Evolutionary conservation across 495 filamentous ascomycete species (phyloP).

Genomic region (Penicillium soppii): DNA sequence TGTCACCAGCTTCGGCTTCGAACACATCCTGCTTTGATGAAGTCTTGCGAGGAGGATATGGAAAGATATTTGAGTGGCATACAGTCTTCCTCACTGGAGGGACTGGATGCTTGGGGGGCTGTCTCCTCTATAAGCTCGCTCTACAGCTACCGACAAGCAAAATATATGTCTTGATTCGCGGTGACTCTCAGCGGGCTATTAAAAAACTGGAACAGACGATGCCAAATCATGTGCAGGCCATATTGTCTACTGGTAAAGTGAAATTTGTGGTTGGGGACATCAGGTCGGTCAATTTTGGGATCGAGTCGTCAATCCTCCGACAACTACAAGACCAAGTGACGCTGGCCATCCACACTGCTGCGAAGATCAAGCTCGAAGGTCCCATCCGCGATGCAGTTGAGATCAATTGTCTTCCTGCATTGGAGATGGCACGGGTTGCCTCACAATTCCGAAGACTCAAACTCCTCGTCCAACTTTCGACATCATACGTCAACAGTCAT

Average conservation of each 20-base stretch:
- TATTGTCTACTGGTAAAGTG: constrained; percentile 28
- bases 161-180: constrained; percentile 34
- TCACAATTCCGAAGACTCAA: constrained; percentile 31
- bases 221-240: constrained; percentile 30
- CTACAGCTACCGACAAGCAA: constrained; percentile 34
- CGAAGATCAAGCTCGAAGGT: constrained; percentile 34
- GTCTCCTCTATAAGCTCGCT: constrained; percentile 38
- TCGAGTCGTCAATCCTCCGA: constrained; percentile 18
- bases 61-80: constrained; percentile 26
- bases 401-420: constrained; percentile 36
- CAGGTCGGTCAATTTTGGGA: constrained; percentile 23
- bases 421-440: constrained; percentile 34
- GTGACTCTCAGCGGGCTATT: constrained; percentile 25
- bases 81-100: constrained; percentile 38
- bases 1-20: constrained; percentile 12
- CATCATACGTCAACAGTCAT: constrained; percentile 38
- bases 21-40: constrained; percentile 16
- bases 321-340: constrained; percentile 29
- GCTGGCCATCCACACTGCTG: constrained; percentile 39
- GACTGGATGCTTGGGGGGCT: constrained; percentile 38
- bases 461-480: constrained; percentile 37
- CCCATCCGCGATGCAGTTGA: constrained; percentile 32
- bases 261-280: constrained; percentile 38
- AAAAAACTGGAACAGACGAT: constrained; percentile 32
- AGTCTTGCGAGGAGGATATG: constrained; percentile 29